Percentiles rank a stretch among this genome's conserved stretches.
Evolutionary conservation across 2,329 filamentous ascomycete species (phyloP).

Genomic region (Botrytis fragariae): DNA sequence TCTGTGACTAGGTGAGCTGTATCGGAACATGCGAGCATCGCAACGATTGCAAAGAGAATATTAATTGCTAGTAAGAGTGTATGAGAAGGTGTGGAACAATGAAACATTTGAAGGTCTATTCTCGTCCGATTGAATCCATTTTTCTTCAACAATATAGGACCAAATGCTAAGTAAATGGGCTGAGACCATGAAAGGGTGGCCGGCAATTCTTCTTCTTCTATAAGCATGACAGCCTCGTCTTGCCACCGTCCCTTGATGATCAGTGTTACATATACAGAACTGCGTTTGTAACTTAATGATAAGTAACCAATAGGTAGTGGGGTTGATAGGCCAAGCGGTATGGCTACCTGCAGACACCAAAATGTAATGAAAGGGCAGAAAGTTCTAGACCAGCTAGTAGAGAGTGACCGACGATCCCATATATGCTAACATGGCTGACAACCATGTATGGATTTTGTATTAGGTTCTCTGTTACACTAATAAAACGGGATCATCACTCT

Average conservation of each 20-base stretch:
- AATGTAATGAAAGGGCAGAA: background rate
- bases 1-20: background rate
- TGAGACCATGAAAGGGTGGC: too few species aligned
- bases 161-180: too few species aligned
- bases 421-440: background rate
- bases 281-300: background rate
- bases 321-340: background rate
- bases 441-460: background rate
- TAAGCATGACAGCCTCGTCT: too few species aligned
- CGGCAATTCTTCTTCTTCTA: too few species aligned
- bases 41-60: too few species aligned
- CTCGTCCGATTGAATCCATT: background rate
- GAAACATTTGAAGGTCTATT: background rate
- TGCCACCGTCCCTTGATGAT: background rate
- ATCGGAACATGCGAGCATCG: background rate
- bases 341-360: background rate
- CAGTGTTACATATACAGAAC: background rate
- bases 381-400: background rate
- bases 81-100: background rate
- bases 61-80: background rate
- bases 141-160: too few species aligned
- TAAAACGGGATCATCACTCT: background rate
- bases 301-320: background rate
- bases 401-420: background rate
- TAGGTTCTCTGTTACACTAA: background rate